These are phyloP conservation scores for Rosa persica DNA, from an alignment of 306 rosid species.

Conservation along the genomic window DNA sequence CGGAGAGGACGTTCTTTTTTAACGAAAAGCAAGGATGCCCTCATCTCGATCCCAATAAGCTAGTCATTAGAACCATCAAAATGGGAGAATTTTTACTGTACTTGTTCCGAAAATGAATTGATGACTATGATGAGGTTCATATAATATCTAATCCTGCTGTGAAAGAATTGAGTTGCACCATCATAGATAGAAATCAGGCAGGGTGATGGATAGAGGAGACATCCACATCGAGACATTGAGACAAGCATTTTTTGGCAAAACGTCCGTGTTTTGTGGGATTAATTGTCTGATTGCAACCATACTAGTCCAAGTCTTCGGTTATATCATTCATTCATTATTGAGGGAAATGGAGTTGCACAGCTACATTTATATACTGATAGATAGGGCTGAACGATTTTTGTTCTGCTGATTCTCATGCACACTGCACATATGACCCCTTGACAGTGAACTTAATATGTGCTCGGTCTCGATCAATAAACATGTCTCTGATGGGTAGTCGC, in stretches of 20 bases:
- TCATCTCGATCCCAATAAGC: too few species aligned
- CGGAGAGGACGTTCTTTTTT: too few species aligned
- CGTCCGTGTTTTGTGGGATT: constrained; percentile 4
- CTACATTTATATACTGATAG: not conserved
- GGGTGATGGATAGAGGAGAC: not conserved
- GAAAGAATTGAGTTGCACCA: not conserved
- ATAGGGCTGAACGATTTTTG: not conserved
- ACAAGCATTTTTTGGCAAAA: constrained; percentile 6
- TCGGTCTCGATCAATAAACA: not conserved
- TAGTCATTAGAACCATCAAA: too few species aligned
- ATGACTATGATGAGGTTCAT: not conserved
- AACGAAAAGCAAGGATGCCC: too few species aligned
- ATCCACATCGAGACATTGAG: constrained; percentile 2
- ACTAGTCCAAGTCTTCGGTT: not conserved
- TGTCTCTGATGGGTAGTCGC: not conserved
- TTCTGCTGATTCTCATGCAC: not conserved
- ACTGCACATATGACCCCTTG: not conserved
- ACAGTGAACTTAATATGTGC: not conserved
- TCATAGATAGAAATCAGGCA: not conserved
- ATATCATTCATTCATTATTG: not conserved
- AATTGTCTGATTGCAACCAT: not conserved
- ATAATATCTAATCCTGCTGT: not conserved
- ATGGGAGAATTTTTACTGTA: not conserved
- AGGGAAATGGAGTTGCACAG: not conserved
- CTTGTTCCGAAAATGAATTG: not conserved